Base-by-base conservation (phyloP, 768 basidiomycete genomes). In the Suillus placidus region DNA sequence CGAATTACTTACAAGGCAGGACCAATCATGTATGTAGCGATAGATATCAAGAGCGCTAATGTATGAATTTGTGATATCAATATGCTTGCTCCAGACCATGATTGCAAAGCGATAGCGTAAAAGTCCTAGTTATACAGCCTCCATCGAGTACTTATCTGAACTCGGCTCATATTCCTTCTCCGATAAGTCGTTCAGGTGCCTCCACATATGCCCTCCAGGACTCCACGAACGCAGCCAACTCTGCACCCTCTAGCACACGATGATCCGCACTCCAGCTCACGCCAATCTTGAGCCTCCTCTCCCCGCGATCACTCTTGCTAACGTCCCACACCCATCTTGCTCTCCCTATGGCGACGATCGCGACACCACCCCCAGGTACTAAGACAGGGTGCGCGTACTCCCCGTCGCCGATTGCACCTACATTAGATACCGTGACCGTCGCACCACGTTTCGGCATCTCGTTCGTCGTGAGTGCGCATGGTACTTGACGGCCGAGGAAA, bases 261-360 rank as follows among this genome's bases (percentile, higher is more conserved):
- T 96, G 94, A 70, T 96, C 94, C 57, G 90, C 94, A 67, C 87
- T 88, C 92, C 94, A 95, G 68, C 90, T 92, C 6, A 94, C 80
- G 12, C 85, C 85, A 45, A 90, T 74, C 78, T 84, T 84, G 45
- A 90, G 74, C 69, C 88, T 80, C 67, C 86, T 78, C 69, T 84
- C 82, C 1, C 87, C 86, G 18, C 20, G 34, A 2, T 54, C 61
- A 7, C 57, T 51, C 23, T 61, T 51, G 62, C 82, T 81, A 51
- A 90, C 88, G 68, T 92, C 90, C 85, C 86, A 88, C 8, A 85
- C 84, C 93, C 91, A 93, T 71, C 86, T 86, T 12, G 92, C 91
- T 34, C 89, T 76, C 3, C 93, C 93, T 10, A 95, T 80, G 3
- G 91, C 93, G 2, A 92, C 92, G 65, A 95, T 94, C 13, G 92